Evolutionary conservation across 2,329 filamentous ascomycete species (phyloP), one percentile per base, ranked within the genome.

Genomic region (Pestalotiopsis sp.): DNA sequence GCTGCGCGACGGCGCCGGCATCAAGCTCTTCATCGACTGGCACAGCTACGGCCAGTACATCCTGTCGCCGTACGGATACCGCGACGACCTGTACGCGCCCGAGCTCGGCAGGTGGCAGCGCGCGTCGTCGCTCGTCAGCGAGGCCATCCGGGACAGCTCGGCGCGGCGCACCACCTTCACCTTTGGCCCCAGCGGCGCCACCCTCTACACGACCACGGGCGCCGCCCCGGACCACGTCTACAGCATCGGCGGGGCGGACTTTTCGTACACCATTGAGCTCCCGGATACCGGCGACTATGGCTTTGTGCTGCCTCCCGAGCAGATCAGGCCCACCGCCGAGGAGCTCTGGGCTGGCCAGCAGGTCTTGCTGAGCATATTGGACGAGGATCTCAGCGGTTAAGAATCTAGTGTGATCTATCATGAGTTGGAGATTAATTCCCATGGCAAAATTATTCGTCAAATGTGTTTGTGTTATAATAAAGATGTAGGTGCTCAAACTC

Each of bases 21-120:
- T 89, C 66, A 83, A 86, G 68, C 78, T 88, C 9, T 90, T 86
- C 78, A 84, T 90, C 74, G 88, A 90, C 77, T 86, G 86, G 77
- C 88, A 90, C 76, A 84, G 64, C 27, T 66, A 66, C 36, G 64
- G 64, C n/a, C 36, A 66, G 72, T 81, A 84, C 65, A 83, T 89
- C 67, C 80, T 88, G 64, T 83, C 84, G 20, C 86, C 83, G 6
- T 89, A 87, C 75, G 87, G 87, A 14, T 89, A 87, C 78, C 85
- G 82, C 7, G 39, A 56, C 14, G 41, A 82, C 85, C 66, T 76
- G 82, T 41, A 56, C 27, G 63, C 63, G 11, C 63, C 63, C 31
- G 63, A 66, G 31, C 49, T 66, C 1, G 49, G 45, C 5, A 66
- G 39, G 31, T 66, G 63, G 63, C n/a, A 20, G 13, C 36, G 12